phyloP scores from a whole-genome alignment of 805 yeast genomes.

The Cyberlindnera meyerae region DNA sequence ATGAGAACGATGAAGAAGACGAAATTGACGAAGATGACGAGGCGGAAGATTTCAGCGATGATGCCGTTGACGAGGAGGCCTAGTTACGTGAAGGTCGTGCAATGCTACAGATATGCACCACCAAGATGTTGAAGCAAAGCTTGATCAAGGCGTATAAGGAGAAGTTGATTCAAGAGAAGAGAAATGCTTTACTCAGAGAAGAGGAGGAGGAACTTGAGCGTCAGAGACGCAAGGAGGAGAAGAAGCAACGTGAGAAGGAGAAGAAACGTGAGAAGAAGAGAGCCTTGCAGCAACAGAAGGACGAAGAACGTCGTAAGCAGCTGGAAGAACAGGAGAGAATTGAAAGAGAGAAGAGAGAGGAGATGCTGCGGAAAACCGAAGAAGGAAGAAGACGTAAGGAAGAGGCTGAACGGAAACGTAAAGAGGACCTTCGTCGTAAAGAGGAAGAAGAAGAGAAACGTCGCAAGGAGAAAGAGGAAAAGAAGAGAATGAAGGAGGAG shows the following conservation, averaged over 20 bases:
- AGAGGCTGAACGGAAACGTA: constrained; percentile 37
- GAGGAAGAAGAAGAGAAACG: constrained; percentile 33
- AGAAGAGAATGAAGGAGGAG: constrained; percentile 34
- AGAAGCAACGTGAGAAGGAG: constrained; percentile 51
- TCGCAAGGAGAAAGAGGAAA: constrained; percentile 27
- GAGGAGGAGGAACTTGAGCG: constrained; percentile 65
- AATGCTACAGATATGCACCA: constrained; percentile 73
- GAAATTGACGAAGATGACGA: constrained; percentile 37
- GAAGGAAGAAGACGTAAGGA: constrained; percentile 36
- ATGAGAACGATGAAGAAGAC: constrained; percentile 25
- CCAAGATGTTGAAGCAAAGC: constrained; percentile 69
- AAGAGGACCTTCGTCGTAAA: constrained; percentile 33
- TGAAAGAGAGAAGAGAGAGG: constrained; percentile 32
- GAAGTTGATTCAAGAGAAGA: constrained; percentile 71
- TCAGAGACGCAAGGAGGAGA: constrained; percentile 60
- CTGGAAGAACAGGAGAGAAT: constrained; percentile 38
- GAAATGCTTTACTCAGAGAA: constrained; percentile 57
- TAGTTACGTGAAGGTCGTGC: constrained; percentile 75
- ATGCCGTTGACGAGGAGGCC: constrained; percentile 51
- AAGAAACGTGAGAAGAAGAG: constrained; percentile 68
- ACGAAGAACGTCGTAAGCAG: constrained; percentile 45
- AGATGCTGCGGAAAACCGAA: constrained; percentile 37
- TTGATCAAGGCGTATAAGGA: constrained; percentile 74
- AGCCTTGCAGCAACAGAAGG: constrained; percentile 50
- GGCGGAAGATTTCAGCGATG: constrained; percentile 33